Conservation (phyloP, 2,329 filamentous ascomycete genomes). For the Tolypocladium endophyticum region DNA sequence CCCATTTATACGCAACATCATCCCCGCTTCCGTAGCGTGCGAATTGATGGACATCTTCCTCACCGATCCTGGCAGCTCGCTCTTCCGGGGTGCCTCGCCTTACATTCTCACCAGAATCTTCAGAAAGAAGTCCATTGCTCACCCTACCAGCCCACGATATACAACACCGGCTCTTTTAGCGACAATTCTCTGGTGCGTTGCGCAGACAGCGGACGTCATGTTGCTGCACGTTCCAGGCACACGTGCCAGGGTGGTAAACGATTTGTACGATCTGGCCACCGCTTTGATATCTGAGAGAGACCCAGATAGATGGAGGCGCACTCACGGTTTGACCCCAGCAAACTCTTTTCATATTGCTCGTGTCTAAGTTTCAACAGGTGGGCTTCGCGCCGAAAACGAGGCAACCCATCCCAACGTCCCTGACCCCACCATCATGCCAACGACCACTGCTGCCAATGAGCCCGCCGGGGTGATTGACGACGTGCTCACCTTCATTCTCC, state of each 20-base stretch:
- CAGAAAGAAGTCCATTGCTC: conserved; percentile 30
- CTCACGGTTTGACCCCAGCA: conserved; percentile 15
- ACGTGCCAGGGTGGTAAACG: conserved; percentile 26
- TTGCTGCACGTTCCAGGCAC: conserved; percentile 29
- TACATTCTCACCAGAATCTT: conserved; percentile 37
- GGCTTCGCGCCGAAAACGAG: conserved; percentile 21
- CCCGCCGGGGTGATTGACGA: conserved; percentile 26
- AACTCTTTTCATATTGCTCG: background rate
- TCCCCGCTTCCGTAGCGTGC: conserved; percentile 30
- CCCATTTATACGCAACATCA: conserved; percentile 24
- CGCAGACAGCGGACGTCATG: conserved; percentile 34
- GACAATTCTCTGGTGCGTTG: conserved; percentile 36
- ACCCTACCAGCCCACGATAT: conserved; percentile 26
- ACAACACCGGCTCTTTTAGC: conserved; percentile 33
- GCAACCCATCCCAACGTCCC: conserved; percentile 13
- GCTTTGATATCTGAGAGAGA: conserved; percentile 22
- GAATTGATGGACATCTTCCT: conserved; percentile 38
- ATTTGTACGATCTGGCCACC: conserved; percentile 23
- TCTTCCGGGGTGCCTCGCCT: conserved; percentile 33
- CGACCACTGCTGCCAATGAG: conserved; percentile 21
- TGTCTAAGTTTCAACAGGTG: conserved; percentile 11
- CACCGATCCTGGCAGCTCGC: conserved; percentile 29
- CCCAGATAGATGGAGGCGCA: conserved; percentile 24
- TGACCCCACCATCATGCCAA: conserved; percentile 13
- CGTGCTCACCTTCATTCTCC: conserved; percentile 32